Evolutionary conservation across 805 yeast genomes (phyloP).

Genomic region (Candida tibetensis): DNA sequence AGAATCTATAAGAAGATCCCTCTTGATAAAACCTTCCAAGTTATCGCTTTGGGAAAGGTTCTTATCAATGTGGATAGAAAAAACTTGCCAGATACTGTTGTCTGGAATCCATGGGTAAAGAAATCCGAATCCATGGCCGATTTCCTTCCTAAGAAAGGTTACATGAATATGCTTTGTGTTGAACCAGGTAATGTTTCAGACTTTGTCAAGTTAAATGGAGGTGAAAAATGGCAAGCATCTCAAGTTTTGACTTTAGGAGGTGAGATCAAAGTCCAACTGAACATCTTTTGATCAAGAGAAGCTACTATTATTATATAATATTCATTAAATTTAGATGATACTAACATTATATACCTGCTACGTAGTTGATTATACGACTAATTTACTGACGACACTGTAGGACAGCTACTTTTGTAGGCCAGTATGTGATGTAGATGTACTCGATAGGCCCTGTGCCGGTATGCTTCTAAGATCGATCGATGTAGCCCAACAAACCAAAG

Average conservation of each 20-base stretch:
- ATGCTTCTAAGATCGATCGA: too few species aligned
- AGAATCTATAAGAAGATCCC: slow-evolving; percentile 71
- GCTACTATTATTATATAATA: too few species aligned
- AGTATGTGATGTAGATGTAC: too few species aligned
- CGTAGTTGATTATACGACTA: too few species aligned
- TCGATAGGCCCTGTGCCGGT: too few species aligned
- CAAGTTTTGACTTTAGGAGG: slow-evolving; percentile 61
- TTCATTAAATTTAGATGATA: too few species aligned
- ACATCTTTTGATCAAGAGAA: slow-evolving; percentile 38
- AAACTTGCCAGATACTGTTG: slow-evolving; percentile 71
- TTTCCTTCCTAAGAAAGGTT: slow-evolving; percentile 84
- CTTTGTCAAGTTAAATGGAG: slow-evolving; percentile 63
- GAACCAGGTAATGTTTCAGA: slow-evolving; percentile 89
- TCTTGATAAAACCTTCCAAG: slow-evolving; percentile 55
- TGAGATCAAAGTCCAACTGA: slow-evolving; percentile 58
- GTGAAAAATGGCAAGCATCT: slow-evolving; percentile 70
- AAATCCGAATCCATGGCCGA: slow-evolving; percentile 84
- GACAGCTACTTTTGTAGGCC: too few species aligned
- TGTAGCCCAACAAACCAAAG: too few species aligned
- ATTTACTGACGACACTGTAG: too few species aligned
- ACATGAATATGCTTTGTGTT: slow-evolving; percentile 83
- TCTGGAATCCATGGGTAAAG: slow-evolving; percentile 97
- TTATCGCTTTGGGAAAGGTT: slow-evolving; percentile 69
- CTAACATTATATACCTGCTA: too few species aligned
- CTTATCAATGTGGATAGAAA: slow-evolving; percentile 63